These are phyloP conservation scores for Emericellopsis terricola DNA, from an alignment of 495 filamentous ascomycete genomes.

Conservation along the genomic window DNA sequence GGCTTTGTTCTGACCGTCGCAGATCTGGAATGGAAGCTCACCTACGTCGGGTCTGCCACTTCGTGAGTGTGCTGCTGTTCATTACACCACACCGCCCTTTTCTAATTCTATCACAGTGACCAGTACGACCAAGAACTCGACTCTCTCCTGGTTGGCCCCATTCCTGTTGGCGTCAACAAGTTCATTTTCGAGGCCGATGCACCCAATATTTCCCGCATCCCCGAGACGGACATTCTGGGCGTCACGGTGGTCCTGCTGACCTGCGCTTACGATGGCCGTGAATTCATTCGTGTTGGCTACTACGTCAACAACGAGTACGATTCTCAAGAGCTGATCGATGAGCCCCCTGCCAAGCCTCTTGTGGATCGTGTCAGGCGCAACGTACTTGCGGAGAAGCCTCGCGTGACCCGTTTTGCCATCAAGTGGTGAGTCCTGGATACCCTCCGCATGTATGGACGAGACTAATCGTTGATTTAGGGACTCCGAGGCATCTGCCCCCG, in stretches of 20 bases:
- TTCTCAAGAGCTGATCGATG: slow-evolving; percentile 66
- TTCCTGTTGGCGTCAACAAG: slow-evolving; percentile 94
- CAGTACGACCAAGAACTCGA: slow-evolving; percentile 98
- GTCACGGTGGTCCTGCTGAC: slow-evolving; percentile 94
- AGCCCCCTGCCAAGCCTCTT: slow-evolving; percentile 79
- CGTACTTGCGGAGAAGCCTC: slow-evolving; percentile 88
- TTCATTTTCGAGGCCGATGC: slow-evolving; percentile 95
- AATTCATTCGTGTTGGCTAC: slow-evolving; percentile 97
- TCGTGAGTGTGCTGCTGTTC: slow-evolving; percentile 38
- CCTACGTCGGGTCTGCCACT: slow-evolving; percentile 94
- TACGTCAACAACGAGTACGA: slow-evolving; percentile 99
- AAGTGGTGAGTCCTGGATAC: slow-evolving; percentile 55
- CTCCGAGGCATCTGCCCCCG: slow-evolving; percentile 82
- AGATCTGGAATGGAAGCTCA: slow-evolving; percentile 99
- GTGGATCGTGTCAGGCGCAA: slow-evolving; percentile 83
- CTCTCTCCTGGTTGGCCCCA: slow-evolving; percentile 85
- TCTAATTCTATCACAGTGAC: slow-evolving; percentile 34
- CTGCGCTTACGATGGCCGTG: slow-evolving; percentile 87
- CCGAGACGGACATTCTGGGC: slow-evolving; percentile 83
- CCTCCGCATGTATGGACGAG: slow-evolving; percentile 7
- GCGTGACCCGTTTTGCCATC: slow-evolving; percentile 95
- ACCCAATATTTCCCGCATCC: slow-evolving; percentile 75
- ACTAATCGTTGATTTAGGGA: slow-evolving; percentile 40
- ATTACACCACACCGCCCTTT: background rate
- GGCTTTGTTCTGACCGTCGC: background rate